These are phyloP conservation scores for Peronospora belbahrii DNA, from an alignment of 352 stramenopile genomes.

Conservation along the genomic window DNA sequence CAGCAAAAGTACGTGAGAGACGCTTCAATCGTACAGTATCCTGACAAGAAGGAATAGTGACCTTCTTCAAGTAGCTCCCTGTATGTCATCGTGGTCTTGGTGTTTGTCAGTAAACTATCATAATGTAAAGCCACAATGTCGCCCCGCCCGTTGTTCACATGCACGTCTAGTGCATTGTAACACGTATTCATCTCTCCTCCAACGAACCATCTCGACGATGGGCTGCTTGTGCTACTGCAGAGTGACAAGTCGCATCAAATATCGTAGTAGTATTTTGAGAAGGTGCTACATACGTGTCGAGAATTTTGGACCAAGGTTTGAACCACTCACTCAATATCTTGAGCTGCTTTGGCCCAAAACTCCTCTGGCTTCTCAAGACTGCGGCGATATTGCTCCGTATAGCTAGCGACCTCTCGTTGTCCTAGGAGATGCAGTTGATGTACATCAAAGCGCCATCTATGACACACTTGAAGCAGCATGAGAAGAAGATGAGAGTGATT, in stretches of 20 bases:
- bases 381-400: slow-evolving; percentile 34
- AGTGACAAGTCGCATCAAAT: neutral
- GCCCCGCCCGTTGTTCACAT: slow-evolving; percentile 46
- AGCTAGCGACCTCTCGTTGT: slow-evolving; percentile 23
- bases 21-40: neutral
- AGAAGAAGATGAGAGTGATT: slow-evolving; percentile 8
- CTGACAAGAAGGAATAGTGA: slow-evolving; percentile 2
- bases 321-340: slow-evolving; percentile 39
- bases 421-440: neutral
- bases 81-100: slow-evolving; percentile 66
- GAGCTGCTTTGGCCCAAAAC: slow-evolving; percentile 46
- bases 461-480: slow-evolving; percentile 12
- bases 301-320: slow-evolving; percentile 35
- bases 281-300: slow-evolving; percentile 28
- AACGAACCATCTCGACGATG: slow-evolving; percentile 42
- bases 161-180: slow-evolving; percentile 59
- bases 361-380: slow-evolving; percentile 35
- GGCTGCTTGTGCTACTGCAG: slow-evolving; percentile 21
- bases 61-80: slow-evolving; percentile 57
- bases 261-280: neutral
- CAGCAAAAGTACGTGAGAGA: neutral
- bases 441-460: neutral
- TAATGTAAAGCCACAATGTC: slow-evolving; percentile 49
- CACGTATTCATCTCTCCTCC: slow-evolving; percentile 62
- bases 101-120: slow-evolving; percentile 49